Evolutionary conservation across 2,329 filamentous ascomycete species (phyloP).

Genomic region (Fusarium nygamai): DNA sequence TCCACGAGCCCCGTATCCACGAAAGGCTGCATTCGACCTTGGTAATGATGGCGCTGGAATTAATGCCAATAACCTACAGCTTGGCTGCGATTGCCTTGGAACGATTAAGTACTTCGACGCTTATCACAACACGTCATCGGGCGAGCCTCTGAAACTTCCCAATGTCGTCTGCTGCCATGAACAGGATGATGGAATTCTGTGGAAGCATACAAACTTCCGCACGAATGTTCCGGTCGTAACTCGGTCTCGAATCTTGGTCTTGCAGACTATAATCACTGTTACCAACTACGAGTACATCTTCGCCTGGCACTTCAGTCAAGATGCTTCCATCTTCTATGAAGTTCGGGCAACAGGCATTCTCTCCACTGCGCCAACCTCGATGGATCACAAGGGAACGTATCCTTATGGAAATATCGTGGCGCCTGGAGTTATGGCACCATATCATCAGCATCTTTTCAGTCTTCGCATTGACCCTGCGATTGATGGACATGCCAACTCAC

Average conservation of each 20-base stretch:
- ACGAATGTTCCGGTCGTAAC: constrained; percentile 65
- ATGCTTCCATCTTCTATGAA: constrained; percentile 53
- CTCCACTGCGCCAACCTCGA: constrained; percentile 56
- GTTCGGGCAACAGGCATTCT: constrained; percentile 56
- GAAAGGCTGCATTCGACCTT: constrained; percentile 76
- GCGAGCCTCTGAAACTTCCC: constrained; percentile 45
- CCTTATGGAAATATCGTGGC: constrained; percentile 70
- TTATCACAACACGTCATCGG: constrained; percentile 45
- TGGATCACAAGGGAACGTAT: constrained; percentile 60
- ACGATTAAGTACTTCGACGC: constrained; percentile 59
- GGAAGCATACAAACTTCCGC: constrained; percentile 71
- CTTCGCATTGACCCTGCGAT: constrained; percentile 72
- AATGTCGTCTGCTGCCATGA: constrained; percentile 52
- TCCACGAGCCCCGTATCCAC: constrained; percentile 61
- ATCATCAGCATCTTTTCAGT: constrained; percentile 76
- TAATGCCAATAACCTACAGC: constrained; percentile 71
- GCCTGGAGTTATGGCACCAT: constrained; percentile 69
- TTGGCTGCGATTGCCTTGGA: constrained; percentile 69
- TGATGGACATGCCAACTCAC: constrained; percentile 66
- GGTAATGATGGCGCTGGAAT: constrained; percentile 73
- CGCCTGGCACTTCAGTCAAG: constrained; percentile 61
- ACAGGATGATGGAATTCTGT: constrained; percentile 62
- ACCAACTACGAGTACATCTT: constrained; percentile 69
- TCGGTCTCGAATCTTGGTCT: constrained; percentile 64
- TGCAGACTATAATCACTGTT: constrained; percentile 71